Percentiles rank a stretch among this genome's conserved stretches.
Conservation (phyloP, 2,329 filamentous ascomycete genomes). For the Penicillium sp. region DNA sequence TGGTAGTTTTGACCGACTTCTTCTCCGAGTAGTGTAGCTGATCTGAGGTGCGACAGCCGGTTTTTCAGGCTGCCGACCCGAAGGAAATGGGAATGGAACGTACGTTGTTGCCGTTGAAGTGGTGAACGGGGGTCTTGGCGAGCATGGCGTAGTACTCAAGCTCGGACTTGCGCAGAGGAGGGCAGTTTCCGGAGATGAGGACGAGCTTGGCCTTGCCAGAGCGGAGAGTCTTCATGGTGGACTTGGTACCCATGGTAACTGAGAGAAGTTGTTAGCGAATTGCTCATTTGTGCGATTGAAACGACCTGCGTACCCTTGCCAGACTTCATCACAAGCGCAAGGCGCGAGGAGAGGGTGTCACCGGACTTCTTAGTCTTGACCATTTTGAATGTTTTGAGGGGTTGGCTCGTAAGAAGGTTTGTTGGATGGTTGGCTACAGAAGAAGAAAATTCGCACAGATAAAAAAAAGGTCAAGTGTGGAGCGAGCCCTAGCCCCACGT, state of each 20-base stretch:
- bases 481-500: conserved; percentile 8
- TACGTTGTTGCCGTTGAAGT: conserved; percentile 99
- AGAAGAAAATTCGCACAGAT: conserved; percentile 3
- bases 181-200: conserved; percentile 93
- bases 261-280: conserved; percentile 4
- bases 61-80: conserved; percentile 15
- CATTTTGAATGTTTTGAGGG: conserved; percentile 53
- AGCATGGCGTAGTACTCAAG: conserved; percentile 94
- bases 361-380: conserved; percentile 74
- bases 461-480: conserved; percentile 2
- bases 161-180: conserved; percentile 96
- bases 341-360: conserved; percentile 72
- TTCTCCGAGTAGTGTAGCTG: conserved; percentile 31
- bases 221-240: conserved; percentile 84
- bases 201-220: conserved; percentile 98
- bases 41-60: conserved; percentile 19
- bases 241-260: conserved; percentile 88
- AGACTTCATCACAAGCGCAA: conserved; percentile 68
- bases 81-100: conserved; percentile 50
- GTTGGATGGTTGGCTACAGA: conserved; percentile 5
- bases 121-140: conserved; percentile 93
- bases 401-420: conserved; percentile 29
- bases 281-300: not conserved
- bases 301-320: conserved; percentile 35
- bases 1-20: conserved; percentile 21